Base-by-base conservation (phyloP, 148 eudicot species). In the Bassia scoparia region DNA sequence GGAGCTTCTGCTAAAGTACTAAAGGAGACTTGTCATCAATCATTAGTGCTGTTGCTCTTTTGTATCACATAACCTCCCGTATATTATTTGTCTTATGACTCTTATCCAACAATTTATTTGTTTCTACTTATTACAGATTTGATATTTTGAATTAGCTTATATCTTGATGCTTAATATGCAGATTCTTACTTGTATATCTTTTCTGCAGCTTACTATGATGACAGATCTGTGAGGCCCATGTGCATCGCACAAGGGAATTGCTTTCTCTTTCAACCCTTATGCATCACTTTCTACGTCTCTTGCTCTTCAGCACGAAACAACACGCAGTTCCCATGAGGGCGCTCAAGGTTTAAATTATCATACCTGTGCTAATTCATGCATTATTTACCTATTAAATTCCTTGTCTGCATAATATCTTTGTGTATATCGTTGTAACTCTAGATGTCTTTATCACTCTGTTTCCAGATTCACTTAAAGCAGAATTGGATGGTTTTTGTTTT, bases 191-290 rank as follows among this genome's bases (percentile, higher is more conserved):
- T 31, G 30, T 21, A 31, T 46, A 48, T 60, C 64, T 46, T 30
- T 71, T 43, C 52, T 84, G 89, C 89, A 96, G 99, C 99, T 58
- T 74, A 75, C 53, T 96, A 96, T 74, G 99, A 96, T 80, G 99
- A 96, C 79, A 86, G 97, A 79, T 92, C 99, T 35, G 89, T 96
- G 72, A 83, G 99, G 96, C 96, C 65, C 99, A 96, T 85, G 90
- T 92, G 69, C 97, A 88, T 71, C 95, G 99, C 67, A 90, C 97
- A 0, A 81, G 97, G 81, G 99, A 96, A 74, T 83, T 96, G 80
- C 90, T 92, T 75, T 90, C 97, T 83, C 91, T 89, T 83, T 87
- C 96, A 59, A 77, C 89, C 33, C 78, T 92, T 80, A 90, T 76
- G 87, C 96, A 30, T 96, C 99, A 13, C 79, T 92, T 64, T 92